phyloP scores from a whole-genome alignment of 2,329 filamentous ascomycete species.

The Fusarium sulawesiense region DNA sequence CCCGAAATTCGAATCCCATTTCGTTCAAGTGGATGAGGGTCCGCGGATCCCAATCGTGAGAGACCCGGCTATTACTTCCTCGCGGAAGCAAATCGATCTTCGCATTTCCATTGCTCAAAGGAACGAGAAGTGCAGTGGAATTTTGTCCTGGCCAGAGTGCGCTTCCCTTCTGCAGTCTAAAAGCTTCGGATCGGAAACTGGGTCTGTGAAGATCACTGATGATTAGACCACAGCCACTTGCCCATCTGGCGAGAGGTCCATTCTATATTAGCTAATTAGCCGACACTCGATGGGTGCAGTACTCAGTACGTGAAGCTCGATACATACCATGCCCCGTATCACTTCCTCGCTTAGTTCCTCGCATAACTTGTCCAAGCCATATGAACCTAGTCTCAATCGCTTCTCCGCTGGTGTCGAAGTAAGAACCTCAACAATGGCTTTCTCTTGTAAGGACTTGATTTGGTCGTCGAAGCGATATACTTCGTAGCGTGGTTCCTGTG shows the following conservation, averaged over 20 bases:
- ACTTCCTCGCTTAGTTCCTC: constrained; percentile 25
- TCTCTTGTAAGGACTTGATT: constrained; percentile 21
- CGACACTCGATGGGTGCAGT: not conserved
- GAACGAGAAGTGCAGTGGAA: constrained; percentile 26
- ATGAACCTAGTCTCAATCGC: constrained; percentile 14
- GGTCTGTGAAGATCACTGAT: constrained; percentile 31
- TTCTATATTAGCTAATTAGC: constrained; percentile 10
- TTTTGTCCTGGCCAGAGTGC: constrained; percentile 23
- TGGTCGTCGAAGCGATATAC: constrained; percentile 17
- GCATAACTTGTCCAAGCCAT: constrained; percentile 24
- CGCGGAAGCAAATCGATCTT: constrained; percentile 28
- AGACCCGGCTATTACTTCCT: constrained; percentile 12
- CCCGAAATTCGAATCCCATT: constrained; percentile 30
- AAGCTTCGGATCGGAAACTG: constrained; percentile 29
- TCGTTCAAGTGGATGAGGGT: constrained; percentile 35
- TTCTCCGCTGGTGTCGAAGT: constrained; percentile 24
- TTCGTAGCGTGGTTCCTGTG: constrained; percentile 9
- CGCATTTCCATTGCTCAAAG: constrained; percentile 19
- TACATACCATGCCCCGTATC: constrained; percentile 27
- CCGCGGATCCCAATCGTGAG: constrained; percentile 26
- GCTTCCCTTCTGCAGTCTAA: constrained; percentile 31
- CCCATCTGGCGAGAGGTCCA: constrained; percentile 9
- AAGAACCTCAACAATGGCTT: constrained; percentile 32
- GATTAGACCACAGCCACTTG: constrained; percentile 8
- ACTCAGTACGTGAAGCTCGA: not conserved